These are phyloP conservation scores for Vitis riparia DNA, from an alignment of 164 flowering plant species.

Conservation along the genomic window DNA sequence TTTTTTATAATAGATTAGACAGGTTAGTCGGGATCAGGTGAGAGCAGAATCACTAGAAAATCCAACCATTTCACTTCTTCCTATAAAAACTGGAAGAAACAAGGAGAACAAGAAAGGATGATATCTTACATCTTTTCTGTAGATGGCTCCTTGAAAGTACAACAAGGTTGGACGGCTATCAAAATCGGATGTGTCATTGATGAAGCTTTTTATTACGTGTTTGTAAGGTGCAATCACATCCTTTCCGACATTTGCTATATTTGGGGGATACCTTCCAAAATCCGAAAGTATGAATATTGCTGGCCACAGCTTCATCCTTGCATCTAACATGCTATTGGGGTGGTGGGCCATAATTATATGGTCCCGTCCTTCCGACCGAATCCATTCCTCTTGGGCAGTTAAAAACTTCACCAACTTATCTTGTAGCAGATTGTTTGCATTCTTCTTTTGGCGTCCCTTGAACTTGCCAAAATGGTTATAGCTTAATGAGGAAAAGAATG, in stretches of 20 bases:
- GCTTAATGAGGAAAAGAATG: conserved; percentile 88
- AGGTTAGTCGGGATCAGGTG: too few species aligned
- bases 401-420: conserved; percentile 66
- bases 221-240: conserved; percentile 94
- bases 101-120: not conserved
- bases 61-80: too few species aligned
- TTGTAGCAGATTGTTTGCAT: conserved; percentile 54
- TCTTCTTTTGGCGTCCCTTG: conserved; percentile 41
- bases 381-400: conserved; percentile 74
- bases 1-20: too few species aligned
- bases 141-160: conserved; percentile 93
- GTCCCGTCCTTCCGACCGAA: conserved; percentile 78
- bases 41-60: too few species aligned
- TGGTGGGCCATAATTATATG: conserved; percentile 91
- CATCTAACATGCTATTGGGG: conserved; percentile 85
- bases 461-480: conserved; percentile 67
- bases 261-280: conserved; percentile 92
- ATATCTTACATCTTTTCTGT: conserved; percentile 86
- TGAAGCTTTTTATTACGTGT: conserved; percentile 59
- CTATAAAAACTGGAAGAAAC: not conserved
- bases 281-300: conserved; percentile 81
- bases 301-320: conserved; percentile 81
- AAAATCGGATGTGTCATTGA: conserved; percentile 58
- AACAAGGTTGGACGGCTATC: conserved; percentile 76
- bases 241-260: conserved; percentile 80